These are phyloP conservation scores for Podila epicladia DNA, from an alignment of 192 early-diverging fungal species.

Conservation along the genomic window DNA sequence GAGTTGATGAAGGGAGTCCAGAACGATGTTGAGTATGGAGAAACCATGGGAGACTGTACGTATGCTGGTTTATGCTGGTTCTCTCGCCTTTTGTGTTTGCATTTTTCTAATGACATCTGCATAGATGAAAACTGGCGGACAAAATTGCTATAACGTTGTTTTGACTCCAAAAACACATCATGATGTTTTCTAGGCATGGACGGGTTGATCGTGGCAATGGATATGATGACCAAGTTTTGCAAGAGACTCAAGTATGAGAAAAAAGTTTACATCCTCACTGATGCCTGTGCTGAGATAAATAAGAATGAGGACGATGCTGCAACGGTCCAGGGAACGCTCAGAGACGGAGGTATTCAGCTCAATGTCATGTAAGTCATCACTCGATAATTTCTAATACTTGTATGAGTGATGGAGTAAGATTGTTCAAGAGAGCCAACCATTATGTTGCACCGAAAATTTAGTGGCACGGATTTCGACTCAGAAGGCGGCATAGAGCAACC, in stretches of 20 bases:
- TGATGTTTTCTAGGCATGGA: slow-evolving; percentile 61
- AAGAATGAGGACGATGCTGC: slow-evolving; percentile 54
- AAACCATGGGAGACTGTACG: slow-evolving; percentile 65
- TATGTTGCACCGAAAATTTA: slow-evolving; percentile 7
- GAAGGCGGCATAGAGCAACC: slow-evolving; percentile 7
- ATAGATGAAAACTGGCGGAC: not conserved
- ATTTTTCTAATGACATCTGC: not conserved
- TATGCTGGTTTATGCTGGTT: not conserved
- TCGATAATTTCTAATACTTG: not conserved
- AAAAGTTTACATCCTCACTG: slow-evolving; percentile 72
- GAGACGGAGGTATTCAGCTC: slow-evolving; percentile 40
- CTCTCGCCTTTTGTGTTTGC: not conserved
- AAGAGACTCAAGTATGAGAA: slow-evolving; percentile 72
- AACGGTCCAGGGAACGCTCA: slow-evolving; percentile 36
- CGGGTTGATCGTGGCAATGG: slow-evolving; percentile 67
- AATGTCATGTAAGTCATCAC: slow-evolving; percentile 61
- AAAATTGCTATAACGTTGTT: not conserved
- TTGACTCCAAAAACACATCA: not conserved
- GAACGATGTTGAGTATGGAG: slow-evolving; percentile 46
- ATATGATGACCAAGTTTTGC: slow-evolving; percentile 65
- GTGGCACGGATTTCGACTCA: slow-evolving; percentile 57
- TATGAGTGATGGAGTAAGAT: not conserved
- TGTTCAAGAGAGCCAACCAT: too few species aligned
- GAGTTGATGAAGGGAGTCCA: slow-evolving; percentile 61
- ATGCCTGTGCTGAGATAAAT: slow-evolving; percentile 63